Base-by-base conservation (phyloP, 2,329 filamentous ascomycete genomes). In the Botrytis medusae region DNA sequence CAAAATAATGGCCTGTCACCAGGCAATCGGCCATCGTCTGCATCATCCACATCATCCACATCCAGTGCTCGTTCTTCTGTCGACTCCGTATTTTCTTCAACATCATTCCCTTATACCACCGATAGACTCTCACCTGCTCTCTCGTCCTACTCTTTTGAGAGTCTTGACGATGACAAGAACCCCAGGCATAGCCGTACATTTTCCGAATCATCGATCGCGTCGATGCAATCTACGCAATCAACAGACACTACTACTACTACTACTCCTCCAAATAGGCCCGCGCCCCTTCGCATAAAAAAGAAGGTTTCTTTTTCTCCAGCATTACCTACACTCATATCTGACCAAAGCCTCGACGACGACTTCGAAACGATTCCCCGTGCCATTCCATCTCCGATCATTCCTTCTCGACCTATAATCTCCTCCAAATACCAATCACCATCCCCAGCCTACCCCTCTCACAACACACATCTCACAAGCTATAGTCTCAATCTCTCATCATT, bases 51-150 rank as follows among this genome's bases (percentile, higher is more conserved):
- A 37, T 37, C 37, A 37, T 75, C 75, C 22, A 73, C 75, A 10
- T 78, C 76, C 25, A 78, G 77, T 63, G 73, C 76, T 51, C 79
- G 78, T 54, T 79, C 78, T 22, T 80, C 79, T 6, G 72, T 79
- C 7, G 76, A 78, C 63, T 80, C 79, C 2, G 72, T 79, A 20
- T 80, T 80, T 72, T 80, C 79, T 2, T 69, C 76, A 64, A 48
- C 65, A n/a, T 60, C 72, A 18, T 76, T 74, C 7, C 75, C 77
- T n/a, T 51, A 75, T 40, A 72, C 51, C 22, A 34, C 42, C 9
- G 63, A 72, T 29, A 44, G 40, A n/a, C 44, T 72, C 37, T 76
- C 75, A 4, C 71, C 73, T 10, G 46, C 64, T 18, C 74, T 74
- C 32, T 78, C 76, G 37, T 71, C 72, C 34, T 71, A 69, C 64